Evolutionary conservation across 2,329 filamentous ascomycete species (phyloP).

Genomic region (Aspergillus niger): DNA sequence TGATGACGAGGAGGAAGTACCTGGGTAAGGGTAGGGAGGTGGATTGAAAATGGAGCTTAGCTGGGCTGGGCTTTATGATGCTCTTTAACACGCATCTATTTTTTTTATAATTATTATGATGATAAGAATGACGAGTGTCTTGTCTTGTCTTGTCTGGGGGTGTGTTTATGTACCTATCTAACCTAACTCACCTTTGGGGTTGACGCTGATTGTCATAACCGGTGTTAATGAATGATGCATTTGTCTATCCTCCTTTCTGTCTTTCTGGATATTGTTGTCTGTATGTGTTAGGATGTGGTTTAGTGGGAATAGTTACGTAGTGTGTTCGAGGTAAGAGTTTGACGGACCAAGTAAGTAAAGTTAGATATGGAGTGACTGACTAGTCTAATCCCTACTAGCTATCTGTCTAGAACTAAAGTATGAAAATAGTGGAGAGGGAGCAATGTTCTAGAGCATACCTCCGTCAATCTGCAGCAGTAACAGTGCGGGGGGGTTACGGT

Average conservation of each 20-base stretch:
- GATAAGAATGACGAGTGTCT: no score
- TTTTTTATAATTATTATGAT: not conserved
- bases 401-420: no score
- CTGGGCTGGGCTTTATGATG: not conserved
- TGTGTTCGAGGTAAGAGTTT: no score
- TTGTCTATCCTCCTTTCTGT: not conserved
- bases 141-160: no score
- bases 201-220: not conserved
- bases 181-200: no score
- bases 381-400: not conserved
- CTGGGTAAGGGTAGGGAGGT: no score
- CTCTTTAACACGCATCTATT: not conserved
- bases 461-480: not conserved
- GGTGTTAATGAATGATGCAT: not conserved
- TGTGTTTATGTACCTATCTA: no score
- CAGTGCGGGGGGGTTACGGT: conserved; percentile 2
- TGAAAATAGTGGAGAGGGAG: not conserved
- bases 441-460: not conserved
- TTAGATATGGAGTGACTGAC: no score
- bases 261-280: not conserved
- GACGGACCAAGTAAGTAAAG: no score
- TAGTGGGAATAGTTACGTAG: no score
- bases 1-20: no score
- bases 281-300: not conserved
- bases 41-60: not conserved